These are phyloP conservation scores for Wallacemonas sp. DNA, from an alignment of 208 protist species.

Conservation along the genomic window DNA sequence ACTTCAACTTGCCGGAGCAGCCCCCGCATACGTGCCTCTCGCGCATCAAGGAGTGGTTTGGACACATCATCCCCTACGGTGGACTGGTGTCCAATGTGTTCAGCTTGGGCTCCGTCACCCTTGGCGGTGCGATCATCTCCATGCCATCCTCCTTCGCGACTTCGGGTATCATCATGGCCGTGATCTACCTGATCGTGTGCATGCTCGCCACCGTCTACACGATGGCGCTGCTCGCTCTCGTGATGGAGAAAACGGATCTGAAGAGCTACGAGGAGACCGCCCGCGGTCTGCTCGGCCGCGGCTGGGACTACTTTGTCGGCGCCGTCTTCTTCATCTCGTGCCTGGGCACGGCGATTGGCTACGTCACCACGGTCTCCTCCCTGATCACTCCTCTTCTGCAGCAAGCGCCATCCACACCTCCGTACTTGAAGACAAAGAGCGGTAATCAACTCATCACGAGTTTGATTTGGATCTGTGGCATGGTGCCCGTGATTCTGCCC, in stretches of 20 bases:
- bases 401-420: slow-evolving; percentile 27
- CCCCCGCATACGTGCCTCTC: not conserved
- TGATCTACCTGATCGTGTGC: slow-evolving; percentile 65
- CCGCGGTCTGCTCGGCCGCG: slow-evolving; percentile 40
- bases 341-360: slow-evolving; percentile 68
- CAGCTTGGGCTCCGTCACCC: slow-evolving; percentile 61
- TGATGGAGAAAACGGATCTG: slow-evolving; percentile 55
- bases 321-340: slow-evolving; percentile 61
- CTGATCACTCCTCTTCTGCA: slow-evolving; percentile 59
- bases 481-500: slow-evolving; percentile 73
- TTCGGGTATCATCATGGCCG: slow-evolving; percentile 54
- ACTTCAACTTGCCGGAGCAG: not conserved
- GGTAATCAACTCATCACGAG: slow-evolving; percentile 48
- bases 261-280: slow-evolving; percentile 63
- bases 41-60: not conserved
- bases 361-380: slow-evolving; percentile 69
- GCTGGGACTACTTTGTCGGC: slow-evolving; percentile 74
- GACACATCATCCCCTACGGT: slow-evolving; percentile 33
- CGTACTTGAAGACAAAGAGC: slow-evolving; percentile 38
- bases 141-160: slow-evolving; percentile 56
- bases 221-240: slow-evolving; percentile 49
- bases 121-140: slow-evolving; percentile 62
- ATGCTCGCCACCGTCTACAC: slow-evolving; percentile 60
- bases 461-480: slow-evolving; percentile 52
- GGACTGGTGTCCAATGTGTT: slow-evolving; percentile 56